phyloP scores from a whole-genome alignment of 345 rosid genomes.

The Salix exigua region DNA sequence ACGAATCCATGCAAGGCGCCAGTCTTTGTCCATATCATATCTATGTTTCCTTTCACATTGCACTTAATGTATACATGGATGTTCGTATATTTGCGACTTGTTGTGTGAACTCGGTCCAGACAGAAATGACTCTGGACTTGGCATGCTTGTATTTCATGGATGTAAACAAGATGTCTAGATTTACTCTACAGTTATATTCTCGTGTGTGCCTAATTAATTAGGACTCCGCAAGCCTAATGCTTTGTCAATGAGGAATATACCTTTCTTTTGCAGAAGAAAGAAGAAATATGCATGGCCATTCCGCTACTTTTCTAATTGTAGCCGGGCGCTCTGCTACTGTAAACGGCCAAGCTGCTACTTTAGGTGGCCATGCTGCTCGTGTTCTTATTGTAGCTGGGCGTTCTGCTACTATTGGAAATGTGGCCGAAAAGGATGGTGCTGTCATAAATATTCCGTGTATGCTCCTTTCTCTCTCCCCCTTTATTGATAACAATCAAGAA shows the following conservation, averaged over 20 bases:
- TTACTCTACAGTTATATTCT: constrained; percentile 1
- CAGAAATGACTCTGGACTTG: constrained; percentile 5
- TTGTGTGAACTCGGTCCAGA: neutral
- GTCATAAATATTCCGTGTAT: constrained; percentile 28
- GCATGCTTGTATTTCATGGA: neutral
- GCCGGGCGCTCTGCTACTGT: constrained; percentile 30
- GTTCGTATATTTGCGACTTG: neutral
- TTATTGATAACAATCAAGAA: neutral
- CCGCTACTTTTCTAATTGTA: constrained; percentile 43
- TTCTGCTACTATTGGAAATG: constrained; percentile 44
- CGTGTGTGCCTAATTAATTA: neutral
- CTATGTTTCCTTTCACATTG: neutral
- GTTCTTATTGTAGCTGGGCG: constrained; percentile 36
- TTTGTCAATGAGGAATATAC: constrained; percentile 18
- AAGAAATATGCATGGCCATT: constrained; percentile 32
- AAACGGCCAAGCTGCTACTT: constrained; percentile 9
- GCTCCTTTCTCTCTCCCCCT: constrained; percentile 13
- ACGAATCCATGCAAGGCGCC: neutral
- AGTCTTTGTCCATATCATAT: neutral
- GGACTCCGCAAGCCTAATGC: constrained; percentile 17
- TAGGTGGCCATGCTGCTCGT: constrained; percentile 22
- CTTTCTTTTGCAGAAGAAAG: constrained; percentile 25
- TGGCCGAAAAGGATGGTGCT: constrained; percentile 29
- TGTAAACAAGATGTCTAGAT: neutral
- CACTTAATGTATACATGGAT: neutral